Conservation (phyloP, 164 flowering plant genomes). For the Kalanchoe fedtschenkoi region DNA sequence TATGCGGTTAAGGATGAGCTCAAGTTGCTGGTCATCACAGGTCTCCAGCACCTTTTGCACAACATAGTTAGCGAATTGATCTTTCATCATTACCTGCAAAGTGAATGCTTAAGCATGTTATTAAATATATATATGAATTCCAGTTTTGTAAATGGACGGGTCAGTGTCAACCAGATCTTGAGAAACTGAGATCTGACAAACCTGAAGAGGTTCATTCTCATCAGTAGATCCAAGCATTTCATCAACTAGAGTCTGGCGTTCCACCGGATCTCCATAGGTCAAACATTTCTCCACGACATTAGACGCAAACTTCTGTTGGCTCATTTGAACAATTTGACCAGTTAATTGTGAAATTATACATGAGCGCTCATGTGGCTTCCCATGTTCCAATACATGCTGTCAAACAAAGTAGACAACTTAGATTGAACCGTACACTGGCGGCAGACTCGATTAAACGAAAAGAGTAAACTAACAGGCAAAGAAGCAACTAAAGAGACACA, state of each 20-base stretch:
- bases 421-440: not conserved
- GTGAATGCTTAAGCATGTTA: no score
- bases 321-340: constrained; percentile 86
- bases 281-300: constrained; percentile 86
- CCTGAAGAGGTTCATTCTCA: constrained; percentile 97
- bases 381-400: constrained; percentile 95
- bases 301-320: constrained; percentile 91
- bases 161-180: no score
- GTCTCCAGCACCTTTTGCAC: constrained; percentile 96
- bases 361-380: constrained; percentile 78
- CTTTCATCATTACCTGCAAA: constrained; percentile 89
- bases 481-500: not conserved
- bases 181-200: constrained; percentile 12
- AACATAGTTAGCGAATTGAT: constrained; percentile 91
- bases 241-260: constrained; percentile 60
- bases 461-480: not conserved
- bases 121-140: not conserved
- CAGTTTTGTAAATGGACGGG: no score
- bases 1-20: constrained; percentile 71
- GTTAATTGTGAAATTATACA: constrained; percentile 49
- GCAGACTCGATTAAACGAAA: not conserved
- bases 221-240: constrained; percentile 88
- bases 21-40: constrained; percentile 89
- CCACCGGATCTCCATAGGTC: constrained; percentile 52
- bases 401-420: not conserved